Evolutionary conservation across 805 yeast genomes (phyloP).

Genomic region (Myxozyma geophila): DNA sequence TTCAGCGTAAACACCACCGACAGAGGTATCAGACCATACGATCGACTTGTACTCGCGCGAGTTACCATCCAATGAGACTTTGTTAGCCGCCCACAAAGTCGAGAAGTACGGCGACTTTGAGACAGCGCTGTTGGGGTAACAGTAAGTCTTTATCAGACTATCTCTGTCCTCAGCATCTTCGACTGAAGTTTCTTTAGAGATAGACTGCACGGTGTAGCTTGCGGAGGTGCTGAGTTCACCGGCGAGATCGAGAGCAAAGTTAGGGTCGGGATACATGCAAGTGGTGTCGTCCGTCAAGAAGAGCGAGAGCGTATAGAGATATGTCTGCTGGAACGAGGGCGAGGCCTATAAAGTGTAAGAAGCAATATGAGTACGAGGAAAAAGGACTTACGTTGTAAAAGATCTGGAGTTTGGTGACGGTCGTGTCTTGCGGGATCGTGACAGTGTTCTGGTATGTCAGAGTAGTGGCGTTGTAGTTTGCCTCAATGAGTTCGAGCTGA

Average conservation of each 20-base stretch:
- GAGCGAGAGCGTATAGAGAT: constrained; percentile 2
- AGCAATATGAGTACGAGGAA: neutral
- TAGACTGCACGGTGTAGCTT: neutral
- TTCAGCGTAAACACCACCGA: constrained; percentile 10
- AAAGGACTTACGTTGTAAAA: neutral
- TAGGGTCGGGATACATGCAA: constrained; percentile 5
- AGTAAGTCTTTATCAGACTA: constrained; percentile 2
- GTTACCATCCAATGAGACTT: neutral
- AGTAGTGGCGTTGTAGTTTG: constrained; percentile 1
- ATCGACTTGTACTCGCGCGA: constrained; percentile 1
- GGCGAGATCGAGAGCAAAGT: constrained; percentile 4
- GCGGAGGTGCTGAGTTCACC: constrained; percentile 8
- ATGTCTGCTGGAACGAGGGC: constrained; percentile 6
- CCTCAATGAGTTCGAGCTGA: neutral
- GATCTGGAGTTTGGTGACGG: neutral
- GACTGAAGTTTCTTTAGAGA: constrained; percentile 2
- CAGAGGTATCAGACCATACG: constrained; percentile 1
- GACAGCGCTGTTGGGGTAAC: constrained; percentile 2
- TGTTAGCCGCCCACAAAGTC: neutral
- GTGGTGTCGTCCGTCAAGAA: neutral
- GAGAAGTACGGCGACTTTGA: constrained; percentile 11
- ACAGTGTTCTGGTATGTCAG: neutral
- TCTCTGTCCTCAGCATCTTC: neutral
- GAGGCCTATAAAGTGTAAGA: neutral
- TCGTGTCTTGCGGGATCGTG: neutral